Percentiles rank a stretch among this genome's conserved stretches.
phyloP scores from a whole-genome alignment of 768 basidiomycete species.

The Boletus huronensis region DNA sequence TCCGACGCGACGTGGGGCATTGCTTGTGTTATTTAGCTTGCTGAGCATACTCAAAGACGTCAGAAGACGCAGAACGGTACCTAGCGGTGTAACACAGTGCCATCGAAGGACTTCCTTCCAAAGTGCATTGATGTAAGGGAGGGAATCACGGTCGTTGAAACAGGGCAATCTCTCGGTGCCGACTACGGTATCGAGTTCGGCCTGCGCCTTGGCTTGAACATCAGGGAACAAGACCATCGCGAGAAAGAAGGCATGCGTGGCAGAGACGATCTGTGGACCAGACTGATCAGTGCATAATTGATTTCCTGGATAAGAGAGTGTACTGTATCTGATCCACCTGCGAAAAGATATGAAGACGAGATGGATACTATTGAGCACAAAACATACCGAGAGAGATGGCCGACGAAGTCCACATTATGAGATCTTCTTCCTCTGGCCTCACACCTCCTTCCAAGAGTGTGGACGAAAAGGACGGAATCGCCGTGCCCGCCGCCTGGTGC shows the following conservation, averaged over 20 bases:
- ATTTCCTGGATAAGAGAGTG: too few species aligned
- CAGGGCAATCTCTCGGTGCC: constrained; percentile 20
- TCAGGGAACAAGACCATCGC: constrained; percentile 25
- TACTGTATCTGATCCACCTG: too few species aligned
- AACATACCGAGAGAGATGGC: constrained; percentile 9
- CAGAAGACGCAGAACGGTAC: constrained; percentile 26
- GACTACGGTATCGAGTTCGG: constrained; percentile 24
- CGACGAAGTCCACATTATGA: constrained; percentile 20
- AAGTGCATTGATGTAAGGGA: constrained; percentile 27
- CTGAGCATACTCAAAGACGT: neutral
- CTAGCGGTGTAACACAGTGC: constrained; percentile 15
- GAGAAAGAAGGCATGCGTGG: constrained; percentile 22
- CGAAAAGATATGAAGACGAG: too few species aligned
- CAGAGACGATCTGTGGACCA: constrained; percentile 11
- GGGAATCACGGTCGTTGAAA: constrained; percentile 18
- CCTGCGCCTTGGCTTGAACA: constrained; percentile 22
- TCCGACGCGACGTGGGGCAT: constrained; percentile 17
- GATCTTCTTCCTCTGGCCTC: constrained; percentile 15
- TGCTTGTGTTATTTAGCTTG: neutral
- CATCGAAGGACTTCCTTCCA: neutral
- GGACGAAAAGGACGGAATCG: constrained; percentile 19
- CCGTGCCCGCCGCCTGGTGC: constrained; percentile 15
- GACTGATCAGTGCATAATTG: neutral
- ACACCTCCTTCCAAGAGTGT: constrained; percentile 10
- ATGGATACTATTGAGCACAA: too few species aligned